Conservation (phyloP, 768 basidiomycete genomes). For the Suillus bovinus region DNA sequence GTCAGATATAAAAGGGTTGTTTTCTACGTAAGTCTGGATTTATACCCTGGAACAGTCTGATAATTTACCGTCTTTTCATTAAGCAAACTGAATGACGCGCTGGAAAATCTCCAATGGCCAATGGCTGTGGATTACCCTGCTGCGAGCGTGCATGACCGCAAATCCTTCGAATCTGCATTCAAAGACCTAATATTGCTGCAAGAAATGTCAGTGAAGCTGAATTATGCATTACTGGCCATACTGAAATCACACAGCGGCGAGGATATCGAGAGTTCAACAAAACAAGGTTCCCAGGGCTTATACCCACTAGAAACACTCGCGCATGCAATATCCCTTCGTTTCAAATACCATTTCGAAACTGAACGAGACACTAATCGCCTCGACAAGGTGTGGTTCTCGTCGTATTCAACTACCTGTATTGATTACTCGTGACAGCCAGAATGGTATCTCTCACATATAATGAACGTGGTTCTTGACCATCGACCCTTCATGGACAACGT, state of each 20-base stretch:
- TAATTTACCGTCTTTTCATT: background rate
- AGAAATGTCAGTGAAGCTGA: slow-evolving; percentile 56
- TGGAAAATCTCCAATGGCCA: slow-evolving; percentile 89
- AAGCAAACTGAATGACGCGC: slow-evolving; percentile 62
- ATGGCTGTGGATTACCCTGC: slow-evolving; percentile 63
- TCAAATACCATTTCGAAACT: slow-evolving; percentile 95
- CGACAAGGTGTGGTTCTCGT: slow-evolving; percentile 67
- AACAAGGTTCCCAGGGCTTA: slow-evolving; percentile 46
- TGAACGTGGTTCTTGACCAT: slow-evolving; percentile 87
- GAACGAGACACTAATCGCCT: slow-evolving; percentile 83
- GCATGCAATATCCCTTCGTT: slow-evolving; percentile 80
- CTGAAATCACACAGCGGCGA: slow-evolving; percentile 46
- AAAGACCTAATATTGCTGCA: slow-evolving; percentile 77
- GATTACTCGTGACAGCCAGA: slow-evolving; percentile 66
- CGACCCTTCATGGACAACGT: slow-evolving; percentile 73
- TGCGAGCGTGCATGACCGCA: slow-evolving; percentile 49
- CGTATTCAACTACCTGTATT: background rate
- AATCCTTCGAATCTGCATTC: slow-evolving; percentile 76
- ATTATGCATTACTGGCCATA: background rate
- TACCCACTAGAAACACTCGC: slow-evolving; percentile 87
- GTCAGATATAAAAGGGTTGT: slow-evolving; percentile 64
- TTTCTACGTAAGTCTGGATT: slow-evolving; percentile 56
- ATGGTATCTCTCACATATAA: slow-evolving; percentile 93
- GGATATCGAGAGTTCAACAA: slow-evolving; percentile 30
- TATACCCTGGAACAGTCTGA: background rate